Base-by-base conservation (phyloP, 1,139 yeast species). In the Nadsonia commutata region DNA sequence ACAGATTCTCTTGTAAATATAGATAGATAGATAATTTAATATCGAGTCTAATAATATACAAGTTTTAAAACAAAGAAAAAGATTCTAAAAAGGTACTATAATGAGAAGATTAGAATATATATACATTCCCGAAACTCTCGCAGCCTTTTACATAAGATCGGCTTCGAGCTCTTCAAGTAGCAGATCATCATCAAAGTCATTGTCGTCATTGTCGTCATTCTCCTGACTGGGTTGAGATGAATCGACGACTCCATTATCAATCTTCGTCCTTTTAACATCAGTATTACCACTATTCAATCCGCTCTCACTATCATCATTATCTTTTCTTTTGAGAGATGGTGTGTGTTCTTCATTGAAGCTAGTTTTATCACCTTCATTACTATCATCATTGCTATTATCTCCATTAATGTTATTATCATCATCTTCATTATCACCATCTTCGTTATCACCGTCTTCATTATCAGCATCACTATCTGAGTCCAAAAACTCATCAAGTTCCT, bases 141-240 rank as follows among this genome's bases (percentile, higher is more conserved):
- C 13, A 27, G 13, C 16, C 33, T 3, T 16, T 46, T 51, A 56
- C 51, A 53, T 44, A 36, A 57, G 42, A 40, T 54, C 60, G 33
- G 52, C 48, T 37, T 56, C 61, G 18, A 67, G 55, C 48, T 67
- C 71, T 27, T 62, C 64, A 42, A 67, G 69, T 39, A 66, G 51
- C 36, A 57, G 67, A n/a, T 64, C 64, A n/a, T 55, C 60, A 20
- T 56, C 60, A 23, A 54, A 61, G 13, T 56, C 56, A 11, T 51
- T 60, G n/a, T 56, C 62, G 13, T 45, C 50, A 8, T 33, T 45
- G n/a, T 43, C 45, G 20, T 44, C 46, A 19, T 40, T 40, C 56
- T 62, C n/a, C n/a, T n/a, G n/a, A n/a, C n/a, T n/a, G n/a, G n/a
- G n/a, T n/a, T n/a, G n/a, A n/a, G n/a, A n/a, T n/a, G n/a, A n/a